Percentiles rank a stretch among this genome's conserved stretches.
Evolutionary conservation across 78 protist genomes (phyloP).

Genomic region (Dictyostelium capitatum): DNA sequence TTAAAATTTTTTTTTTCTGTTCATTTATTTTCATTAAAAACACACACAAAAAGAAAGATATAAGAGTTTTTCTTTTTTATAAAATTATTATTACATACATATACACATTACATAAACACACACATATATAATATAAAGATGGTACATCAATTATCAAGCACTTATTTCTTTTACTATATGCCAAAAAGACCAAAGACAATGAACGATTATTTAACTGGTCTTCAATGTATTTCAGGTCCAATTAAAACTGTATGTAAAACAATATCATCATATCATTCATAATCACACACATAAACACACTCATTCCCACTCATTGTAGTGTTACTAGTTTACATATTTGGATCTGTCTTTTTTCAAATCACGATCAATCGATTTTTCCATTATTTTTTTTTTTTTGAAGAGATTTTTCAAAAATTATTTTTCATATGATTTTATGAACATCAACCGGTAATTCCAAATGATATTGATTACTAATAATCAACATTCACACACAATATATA

Average conservation of each 20-base stretch:
- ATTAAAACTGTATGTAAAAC: slow-evolving; percentile 59
- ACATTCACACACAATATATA: neutral
- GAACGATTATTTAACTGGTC: slow-evolving; percentile 60
- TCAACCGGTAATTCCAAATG: too few species aligned
- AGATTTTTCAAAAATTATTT: too few species aligned
- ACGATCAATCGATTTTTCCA: neutral
- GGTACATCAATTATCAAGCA: slow-evolving; percentile 43
- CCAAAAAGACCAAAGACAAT: slow-evolving; percentile 72
- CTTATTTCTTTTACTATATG: slow-evolving; percentile 59
- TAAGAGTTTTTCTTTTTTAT: neutral
- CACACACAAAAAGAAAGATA: too few species aligned
- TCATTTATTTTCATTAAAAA: neutral
- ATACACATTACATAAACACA: neutral
- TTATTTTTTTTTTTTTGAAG: neutral
- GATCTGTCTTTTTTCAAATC: neutral
- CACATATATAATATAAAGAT: neutral
- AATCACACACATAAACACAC: too few species aligned
- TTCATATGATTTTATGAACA: too few species aligned
- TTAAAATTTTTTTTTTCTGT: neutral
- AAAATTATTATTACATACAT: too few species aligned
- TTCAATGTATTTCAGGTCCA: slow-evolving; percentile 55
- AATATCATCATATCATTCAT: too few species aligned
- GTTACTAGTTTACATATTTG: neutral
- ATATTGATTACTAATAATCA: too few species aligned
- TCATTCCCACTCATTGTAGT: too few species aligned